Evolutionary conservation across 2,329 filamentous ascomycete species (phyloP).

Genomic region (Cladosporium sp.): DNA sequence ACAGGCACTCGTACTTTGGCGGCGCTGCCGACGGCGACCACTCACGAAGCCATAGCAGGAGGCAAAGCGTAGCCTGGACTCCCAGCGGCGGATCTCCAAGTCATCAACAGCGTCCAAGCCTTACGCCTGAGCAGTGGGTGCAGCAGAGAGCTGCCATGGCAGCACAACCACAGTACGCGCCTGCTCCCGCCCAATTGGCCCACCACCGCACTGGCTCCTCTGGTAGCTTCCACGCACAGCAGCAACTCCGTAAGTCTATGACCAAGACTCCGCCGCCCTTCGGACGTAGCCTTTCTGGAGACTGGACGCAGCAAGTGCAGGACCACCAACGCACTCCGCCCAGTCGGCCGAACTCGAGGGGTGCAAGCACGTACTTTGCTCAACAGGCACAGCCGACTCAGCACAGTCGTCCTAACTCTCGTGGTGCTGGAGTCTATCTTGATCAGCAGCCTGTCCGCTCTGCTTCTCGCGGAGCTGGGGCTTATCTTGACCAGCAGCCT

Average conservation of each 20-base stretch:
- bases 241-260: conserved; percentile 28
- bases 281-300: conserved; percentile 44
- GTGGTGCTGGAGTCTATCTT: conserved; percentile 31
- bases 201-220: conserved; percentile 31
- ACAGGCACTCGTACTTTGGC: conserved; percentile 38
- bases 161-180: conserved; percentile 53
- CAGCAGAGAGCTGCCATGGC: conserved; percentile 67
- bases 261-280: conserved; percentile 45
- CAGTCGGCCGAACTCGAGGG: conserved; percentile 34
- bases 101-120: conserved; percentile 47
- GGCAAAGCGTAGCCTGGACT: conserved; percentile 75
- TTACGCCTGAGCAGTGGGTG: conserved; percentile 82
- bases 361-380: conserved; percentile 28
- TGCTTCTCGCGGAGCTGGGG: conserved; percentile 59
- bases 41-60: conserved; percentile 49
- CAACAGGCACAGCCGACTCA: conserved; percentile 27
- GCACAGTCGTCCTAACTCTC: conserved; percentile 33
- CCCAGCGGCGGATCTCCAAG: conserved; percentile 61
- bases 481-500: conserved; percentile 46
- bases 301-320: conserved; percentile 40
- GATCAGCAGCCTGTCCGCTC: conserved; percentile 18
- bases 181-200: conserved; percentile 30
- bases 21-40: conserved; percentile 25
- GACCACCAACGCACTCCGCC: conserved; percentile 30
- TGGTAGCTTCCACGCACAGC: conserved; percentile 20